A percentile compares a stretch with the other conserved stretches of the same genome.
Conservation (phyloP, 176 grass and related monocot genomes). For the Juncus inflexus region DNA sequence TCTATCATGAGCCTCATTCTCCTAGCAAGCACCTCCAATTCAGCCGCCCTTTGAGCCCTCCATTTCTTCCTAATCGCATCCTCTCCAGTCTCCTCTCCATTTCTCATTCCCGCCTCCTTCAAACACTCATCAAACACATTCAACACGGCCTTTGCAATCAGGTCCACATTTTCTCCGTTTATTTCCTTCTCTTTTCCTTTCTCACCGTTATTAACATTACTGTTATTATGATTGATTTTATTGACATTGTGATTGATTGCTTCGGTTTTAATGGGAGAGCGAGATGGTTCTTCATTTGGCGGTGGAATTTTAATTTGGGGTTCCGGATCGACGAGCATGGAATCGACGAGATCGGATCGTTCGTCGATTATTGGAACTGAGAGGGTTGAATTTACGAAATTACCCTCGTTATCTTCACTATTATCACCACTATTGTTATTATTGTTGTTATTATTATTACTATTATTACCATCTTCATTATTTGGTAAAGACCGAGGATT, state of each 20-base stretch:
- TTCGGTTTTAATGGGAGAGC: background rate
- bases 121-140: slow-evolving; percentile 76
- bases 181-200: slow-evolving; percentile 28
- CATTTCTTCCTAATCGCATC: slow-evolving; percentile 47
- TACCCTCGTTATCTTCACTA: slow-evolving; percentile 41
- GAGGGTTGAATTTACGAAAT: slow-evolving; percentile 11
- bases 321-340: slow-evolving; percentile 11
- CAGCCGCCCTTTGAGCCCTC: slow-evolving; percentile 56
- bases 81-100: slow-evolving; percentile 8
- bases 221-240: slow-evolving; percentile 8
- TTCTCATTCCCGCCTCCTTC: slow-evolving; percentile 35
- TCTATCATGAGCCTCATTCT: slow-evolving; percentile 65
- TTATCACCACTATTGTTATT: slow-evolving; percentile 25
- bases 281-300: slow-evolving; percentile 24
- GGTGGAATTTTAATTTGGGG: slow-evolving; percentile 12
- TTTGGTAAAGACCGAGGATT: slow-evolving; percentile 36
- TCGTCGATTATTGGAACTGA: slow-evolving; percentile 11
- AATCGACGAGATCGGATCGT: slow-evolving; percentile 21
- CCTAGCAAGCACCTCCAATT: slow-evolving; percentile 53
- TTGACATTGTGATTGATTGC: background rate
- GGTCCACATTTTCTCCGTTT: slow-evolving; percentile 9
- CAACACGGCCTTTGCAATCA: slow-evolving; percentile 34
- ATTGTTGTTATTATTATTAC: slow-evolving; percentile 30
- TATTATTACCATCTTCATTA: slow-evolving; percentile 1
- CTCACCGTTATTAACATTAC: slow-evolving; percentile 18